Evolutionary conservation across 108 stramenopile species (phyloP), one percentile per base, ranked within the genome.

Genomic region (Fistulifera pelliculosa): DNA sequence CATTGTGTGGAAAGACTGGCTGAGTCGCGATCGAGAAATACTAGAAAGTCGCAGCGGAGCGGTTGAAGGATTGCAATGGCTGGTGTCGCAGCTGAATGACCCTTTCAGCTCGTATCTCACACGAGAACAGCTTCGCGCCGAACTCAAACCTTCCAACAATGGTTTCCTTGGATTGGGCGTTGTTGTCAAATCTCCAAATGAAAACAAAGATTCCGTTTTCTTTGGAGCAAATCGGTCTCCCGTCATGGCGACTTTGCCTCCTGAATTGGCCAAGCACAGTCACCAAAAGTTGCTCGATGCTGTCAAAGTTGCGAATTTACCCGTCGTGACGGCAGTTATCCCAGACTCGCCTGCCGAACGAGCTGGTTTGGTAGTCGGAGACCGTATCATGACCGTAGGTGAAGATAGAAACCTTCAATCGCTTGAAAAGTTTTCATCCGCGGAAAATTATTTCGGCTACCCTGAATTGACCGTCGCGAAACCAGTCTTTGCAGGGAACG

Each of bases 311-410:
- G 41, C 56, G 24, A 76, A 78, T 45, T 52, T 90, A 41, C 88
- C 88, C 18, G 65, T 85, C 31, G 64, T 90, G 0, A 85, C 79
- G 38, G 88, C 88, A 0, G 68, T 90, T 13, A 70, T 66, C 19
- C 83, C 88, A n/a, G 68, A 90, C 61, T 76, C 71, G 18, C 78
- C 80, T 8, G 88, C 88, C 0, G 88, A 90, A 69, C 79, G 84
- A 28, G 65, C 75, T n/a, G 88, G 88, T 10, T 47, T 90, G 15
- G 74, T 80, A 2, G 88, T 90, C 7, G 88, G 88, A 5, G 88
- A 90, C 71, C 73, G 81, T n/a, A 81, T 90, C n/a, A 79, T 78
- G 0, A 71, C 81, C 0, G 70, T 90, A 16, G 83, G 81, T 12
- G 35, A 68, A 3, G 66, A 81, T 55, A 70, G 56, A 22, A 85